Conservation (phyloP, 805 yeast genomes). For the Lipomyces chichibuensis region DNA sequence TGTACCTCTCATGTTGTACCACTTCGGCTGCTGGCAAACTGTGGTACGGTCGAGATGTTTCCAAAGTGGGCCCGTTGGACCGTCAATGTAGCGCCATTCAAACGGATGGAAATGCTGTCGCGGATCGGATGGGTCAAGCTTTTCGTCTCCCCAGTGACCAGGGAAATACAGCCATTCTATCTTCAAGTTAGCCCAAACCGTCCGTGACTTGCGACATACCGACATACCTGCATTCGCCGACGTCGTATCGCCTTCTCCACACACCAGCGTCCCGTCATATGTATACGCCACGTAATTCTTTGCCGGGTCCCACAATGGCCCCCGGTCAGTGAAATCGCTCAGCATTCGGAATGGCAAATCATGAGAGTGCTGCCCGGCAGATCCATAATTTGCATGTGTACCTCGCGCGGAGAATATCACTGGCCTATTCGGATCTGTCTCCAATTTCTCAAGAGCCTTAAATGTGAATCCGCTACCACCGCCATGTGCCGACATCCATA, state of each 20-base stretch:
- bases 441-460: slow-evolving; percentile 70
- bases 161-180: slow-evolving; percentile 71
- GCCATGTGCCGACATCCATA: slow-evolving; percentile 98
- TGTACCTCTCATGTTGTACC: slow-evolving; percentile 89
- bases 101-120: slow-evolving; percentile 86
- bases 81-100: slow-evolving; percentile 88
- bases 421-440: slow-evolving; percentile 57
- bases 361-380: slow-evolving; percentile 95
- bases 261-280: slow-evolving; percentile 59
- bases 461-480: slow-evolving; percentile 91
- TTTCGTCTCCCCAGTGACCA: slow-evolving; percentile 92
- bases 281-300: slow-evolving; percentile 80
- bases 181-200: slow-evolving; percentile 53
- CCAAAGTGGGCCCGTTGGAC: slow-evolving; percentile 86
- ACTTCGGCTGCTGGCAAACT: slow-evolving; percentile 81
- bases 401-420: slow-evolving; percentile 90
- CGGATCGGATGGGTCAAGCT: slow-evolving; percentile 65
- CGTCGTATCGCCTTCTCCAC: slow-evolving; percentile 35
- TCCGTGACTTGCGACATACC: not conserved
- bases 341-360: slow-evolving; percentile 91
- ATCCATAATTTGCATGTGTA: slow-evolving; percentile 94
- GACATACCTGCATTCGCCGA: slow-evolving; percentile 40
- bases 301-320: slow-evolving; percentile 93
- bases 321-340: slow-evolving; percentile 92
- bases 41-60: slow-evolving; percentile 71